These are phyloP conservation scores for Choanephora cucurbitarum DNA, from an alignment of 371 early-diverging fungal genomes.

Conservation along the genomic window DNA sequence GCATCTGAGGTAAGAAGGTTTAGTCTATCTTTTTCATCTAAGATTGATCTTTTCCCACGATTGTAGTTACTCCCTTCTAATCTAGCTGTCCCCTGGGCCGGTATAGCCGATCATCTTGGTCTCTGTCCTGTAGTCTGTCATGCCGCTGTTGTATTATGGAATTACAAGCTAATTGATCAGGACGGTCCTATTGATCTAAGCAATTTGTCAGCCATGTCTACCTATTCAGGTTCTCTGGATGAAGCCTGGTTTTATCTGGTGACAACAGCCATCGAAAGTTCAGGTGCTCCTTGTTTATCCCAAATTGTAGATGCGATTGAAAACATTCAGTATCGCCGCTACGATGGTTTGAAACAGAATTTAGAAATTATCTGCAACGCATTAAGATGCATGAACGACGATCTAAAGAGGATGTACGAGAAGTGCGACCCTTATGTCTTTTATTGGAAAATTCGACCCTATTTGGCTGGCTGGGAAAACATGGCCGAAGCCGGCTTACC, in stretches of 20 bases:
- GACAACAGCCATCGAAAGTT: conserved; percentile 87
- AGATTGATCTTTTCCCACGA: conserved; percentile 33
- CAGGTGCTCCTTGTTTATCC: conserved; percentile 78
- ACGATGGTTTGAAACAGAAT: conserved; percentile 46
- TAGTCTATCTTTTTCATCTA: background rate
- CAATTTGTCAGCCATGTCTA: conserved; percentile 81
- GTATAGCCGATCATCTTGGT: conserved; percentile 77
- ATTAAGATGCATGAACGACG: conserved; percentile 61
- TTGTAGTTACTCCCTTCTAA: conserved; percentile 72
- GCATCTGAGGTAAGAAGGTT: conserved; percentile 63
- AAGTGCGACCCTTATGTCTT: conserved; percentile 95
- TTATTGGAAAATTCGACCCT: conserved; percentile 92
- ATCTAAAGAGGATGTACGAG: conserved; percentile 88
- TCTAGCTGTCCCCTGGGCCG: conserved; percentile 87
- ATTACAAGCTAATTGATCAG: conserved; percentile 80
- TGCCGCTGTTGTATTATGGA: conserved; percentile 89
- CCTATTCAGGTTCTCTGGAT: conserved; percentile 88
- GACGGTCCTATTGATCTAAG: conserved; percentile 71
- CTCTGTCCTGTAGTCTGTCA: conserved; percentile 88
- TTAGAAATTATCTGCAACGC: conserved; percentile 59
- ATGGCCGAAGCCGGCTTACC: conserved; percentile 86
- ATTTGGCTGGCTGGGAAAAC: conserved; percentile 93
- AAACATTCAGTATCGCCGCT: conserved; percentile 56
- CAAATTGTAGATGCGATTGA: conserved; percentile 63
- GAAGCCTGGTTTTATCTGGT: conserved; percentile 97